Evolutionary conservation across 306 rosid species (phyloP), one percentile per base, ranked within the genome.

Genomic region (Calophaca sinica): DNA sequence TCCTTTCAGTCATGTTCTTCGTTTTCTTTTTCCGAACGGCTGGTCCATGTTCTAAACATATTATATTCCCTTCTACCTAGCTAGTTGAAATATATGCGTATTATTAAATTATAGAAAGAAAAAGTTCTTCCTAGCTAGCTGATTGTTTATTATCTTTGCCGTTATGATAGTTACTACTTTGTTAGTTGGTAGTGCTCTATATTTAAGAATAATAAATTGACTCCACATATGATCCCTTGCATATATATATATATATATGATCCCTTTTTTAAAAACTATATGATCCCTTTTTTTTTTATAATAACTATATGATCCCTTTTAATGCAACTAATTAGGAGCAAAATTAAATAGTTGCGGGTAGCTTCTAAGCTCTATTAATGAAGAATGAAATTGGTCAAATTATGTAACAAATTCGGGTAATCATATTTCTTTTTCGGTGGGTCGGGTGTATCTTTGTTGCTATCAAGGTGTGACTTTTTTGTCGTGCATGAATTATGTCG

Each of bases 21-120:
- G 5, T 77, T 81, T 77, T 35, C 81, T 84, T 74, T 75, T 72
- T 64, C 54, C 77, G 68, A 78, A 76, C 81, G 75, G 65, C 69
- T 74, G 12, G 11, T 84, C 94, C 94, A 84, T 83, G 87, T 85
- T 89, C 94, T 82, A 44, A 68, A 72, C 68, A 81, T 85, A 69
- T 77, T 46, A 0, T 60, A 35, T 59, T 82, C 76, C 29, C 15
- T 61, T 14, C 70, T 57, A 48, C 32, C 10, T n/a, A 20, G 84
- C 78, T 60, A 70, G 31, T 75, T 71, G 72, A 58, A 70, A 75
- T 20, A 20, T 20, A 20, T 20, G 26, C 1, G 26, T 20, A 20
- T 0, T 48, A 62, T 14, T 50, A 54, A 64, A 57, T 55, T 62
- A 57, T 66, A 76, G 1, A 36, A 46, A 20, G 20, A 52, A 15